These are phyloP conservation scores for Conticribra guillardii DNA, from an alignment of 108 stramenopile species.

Conservation along the genomic window DNA sequence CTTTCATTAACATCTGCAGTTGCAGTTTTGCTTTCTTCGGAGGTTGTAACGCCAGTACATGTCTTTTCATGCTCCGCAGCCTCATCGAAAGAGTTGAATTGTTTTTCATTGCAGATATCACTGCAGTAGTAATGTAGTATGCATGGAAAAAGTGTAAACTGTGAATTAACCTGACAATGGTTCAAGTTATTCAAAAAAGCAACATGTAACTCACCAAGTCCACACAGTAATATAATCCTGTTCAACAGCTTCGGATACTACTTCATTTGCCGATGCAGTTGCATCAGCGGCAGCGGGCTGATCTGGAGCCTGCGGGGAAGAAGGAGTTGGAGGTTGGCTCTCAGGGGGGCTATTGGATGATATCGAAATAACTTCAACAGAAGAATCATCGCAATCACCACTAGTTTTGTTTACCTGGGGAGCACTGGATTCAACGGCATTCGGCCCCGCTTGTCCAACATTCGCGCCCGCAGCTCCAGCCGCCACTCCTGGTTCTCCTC, in stretches of 20 bases:
- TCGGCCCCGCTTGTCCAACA: background rate
- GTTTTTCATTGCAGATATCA: constrained; percentile 3
- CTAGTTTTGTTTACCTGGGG: too few species aligned
- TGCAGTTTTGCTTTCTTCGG: background rate
- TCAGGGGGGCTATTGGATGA: too few species aligned
- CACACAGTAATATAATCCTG: too few species aligned
- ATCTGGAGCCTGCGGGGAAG: too few species aligned
- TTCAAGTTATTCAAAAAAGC: background rate
- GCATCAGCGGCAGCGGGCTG: too few species aligned
- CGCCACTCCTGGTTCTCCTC: background rate
- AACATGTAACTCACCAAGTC: background rate
- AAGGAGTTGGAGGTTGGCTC: too few species aligned
- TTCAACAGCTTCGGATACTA: too few species aligned
- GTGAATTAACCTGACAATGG: background rate
- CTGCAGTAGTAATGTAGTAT: too few species aligned
- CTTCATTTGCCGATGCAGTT: too few species aligned
- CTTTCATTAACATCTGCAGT: background rate
- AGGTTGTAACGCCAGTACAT: background rate
- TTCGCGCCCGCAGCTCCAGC: background rate
- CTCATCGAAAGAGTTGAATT: constrained; percentile 6
- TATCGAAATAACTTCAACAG: background rate
- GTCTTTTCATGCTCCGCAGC: constrained; percentile 11
- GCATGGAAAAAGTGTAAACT: constrained; percentile 9
- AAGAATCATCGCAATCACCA: background rate
- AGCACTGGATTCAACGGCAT: background rate